Conservation (phyloP, 179 eudicot genomes). For the Beta macrorhiza region DNA sequence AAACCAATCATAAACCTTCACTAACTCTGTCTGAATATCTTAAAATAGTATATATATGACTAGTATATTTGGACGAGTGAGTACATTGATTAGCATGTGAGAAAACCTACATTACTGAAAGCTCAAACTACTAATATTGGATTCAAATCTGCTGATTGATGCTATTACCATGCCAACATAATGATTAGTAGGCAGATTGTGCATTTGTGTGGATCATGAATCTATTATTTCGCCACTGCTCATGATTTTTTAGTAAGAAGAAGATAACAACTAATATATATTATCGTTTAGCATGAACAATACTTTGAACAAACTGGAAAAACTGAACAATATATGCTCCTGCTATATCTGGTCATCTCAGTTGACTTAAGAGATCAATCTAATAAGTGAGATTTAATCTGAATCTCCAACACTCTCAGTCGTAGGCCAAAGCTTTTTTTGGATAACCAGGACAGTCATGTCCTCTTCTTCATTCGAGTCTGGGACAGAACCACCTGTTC, state of each 20-base stretch:
- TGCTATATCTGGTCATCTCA: neutral
- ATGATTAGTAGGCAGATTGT: too few relatives aligned
- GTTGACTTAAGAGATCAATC: neutral
- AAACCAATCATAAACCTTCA: too few relatives aligned
- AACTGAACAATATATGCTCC: neutral
- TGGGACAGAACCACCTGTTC: conserved; percentile 15
- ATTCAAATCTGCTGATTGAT: neutral
- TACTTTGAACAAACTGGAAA: neutral
- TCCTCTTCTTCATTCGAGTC: conserved; percentile 40
- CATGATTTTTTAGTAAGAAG: too few relatives aligned
- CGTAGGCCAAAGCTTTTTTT: conserved; percentile 38
- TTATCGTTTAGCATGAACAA: neutral
- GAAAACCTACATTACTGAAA: neutral
- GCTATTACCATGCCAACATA: too few relatives aligned
- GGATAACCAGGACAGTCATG: conserved; percentile 33
- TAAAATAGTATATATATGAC: too few relatives aligned
- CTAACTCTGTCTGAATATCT: too few relatives aligned
- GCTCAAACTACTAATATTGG: neutral
- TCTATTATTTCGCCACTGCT: too few relatives aligned
- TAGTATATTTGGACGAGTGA: too few relatives aligned
- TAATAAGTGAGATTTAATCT: conserved; percentile 14
- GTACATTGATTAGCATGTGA: neutral
- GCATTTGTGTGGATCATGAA: too few relatives aligned
- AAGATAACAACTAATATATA: too few relatives aligned
- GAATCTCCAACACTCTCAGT: conserved; percentile 25